These are phyloP conservation scores for Colletotrichum sp. DNA, from an alignment of 2,329 filamentous ascomycete species.

Conservation along the genomic window DNA sequence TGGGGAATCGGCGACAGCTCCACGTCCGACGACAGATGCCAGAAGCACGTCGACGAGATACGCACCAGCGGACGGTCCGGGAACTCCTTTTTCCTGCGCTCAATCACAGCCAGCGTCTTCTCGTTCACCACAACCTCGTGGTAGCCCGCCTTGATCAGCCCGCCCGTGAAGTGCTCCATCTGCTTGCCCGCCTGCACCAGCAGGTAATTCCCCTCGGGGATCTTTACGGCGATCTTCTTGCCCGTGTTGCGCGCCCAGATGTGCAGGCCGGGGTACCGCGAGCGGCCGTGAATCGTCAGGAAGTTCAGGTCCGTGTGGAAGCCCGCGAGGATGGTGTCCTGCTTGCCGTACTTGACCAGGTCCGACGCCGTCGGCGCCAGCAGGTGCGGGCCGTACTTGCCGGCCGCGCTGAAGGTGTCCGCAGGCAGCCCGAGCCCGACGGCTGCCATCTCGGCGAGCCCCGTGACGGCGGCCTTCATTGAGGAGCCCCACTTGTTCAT, in stretches of 20 bases:
- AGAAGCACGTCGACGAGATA: conserved; percentile 67
- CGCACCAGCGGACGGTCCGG: conserved; percentile 58
- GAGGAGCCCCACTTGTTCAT: conserved; percentile 64
- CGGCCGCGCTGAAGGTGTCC: conserved; percentile 59
- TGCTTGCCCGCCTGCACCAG: conserved; percentile 69
- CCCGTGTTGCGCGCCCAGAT: conserved; percentile 70
- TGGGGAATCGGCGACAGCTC: conserved; percentile 57
- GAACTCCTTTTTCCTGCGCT: conserved; percentile 41
- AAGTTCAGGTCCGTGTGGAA: conserved; percentile 72
- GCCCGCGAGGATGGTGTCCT: conserved; percentile 65
- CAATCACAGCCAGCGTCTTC: conserved; percentile 53
- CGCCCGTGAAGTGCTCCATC: conserved; percentile 65
- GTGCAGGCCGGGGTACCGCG: conserved; percentile 65
- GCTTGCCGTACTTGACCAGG: conserved; percentile 54
- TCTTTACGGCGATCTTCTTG: conserved; percentile 61
- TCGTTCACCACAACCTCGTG: conserved; percentile 67
- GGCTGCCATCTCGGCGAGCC: conserved; percentile 64
- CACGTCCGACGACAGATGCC: conserved; percentile 63
- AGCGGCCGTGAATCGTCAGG: conserved; percentile 68
- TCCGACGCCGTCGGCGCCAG: conserved; percentile 67
- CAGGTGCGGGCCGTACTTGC: conserved; percentile 64
- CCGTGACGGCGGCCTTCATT: conserved; percentile 65
- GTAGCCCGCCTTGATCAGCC: conserved; percentile 65
- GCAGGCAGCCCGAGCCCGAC: conserved; percentile 59
- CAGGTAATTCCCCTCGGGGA: conserved; percentile 62